Percentiles rank a stretch among this genome's conserved stretches.
phyloP scores from a whole-genome alignment of 1,284 basidiomycete genomes.

The Peniophora sp. region DNA sequence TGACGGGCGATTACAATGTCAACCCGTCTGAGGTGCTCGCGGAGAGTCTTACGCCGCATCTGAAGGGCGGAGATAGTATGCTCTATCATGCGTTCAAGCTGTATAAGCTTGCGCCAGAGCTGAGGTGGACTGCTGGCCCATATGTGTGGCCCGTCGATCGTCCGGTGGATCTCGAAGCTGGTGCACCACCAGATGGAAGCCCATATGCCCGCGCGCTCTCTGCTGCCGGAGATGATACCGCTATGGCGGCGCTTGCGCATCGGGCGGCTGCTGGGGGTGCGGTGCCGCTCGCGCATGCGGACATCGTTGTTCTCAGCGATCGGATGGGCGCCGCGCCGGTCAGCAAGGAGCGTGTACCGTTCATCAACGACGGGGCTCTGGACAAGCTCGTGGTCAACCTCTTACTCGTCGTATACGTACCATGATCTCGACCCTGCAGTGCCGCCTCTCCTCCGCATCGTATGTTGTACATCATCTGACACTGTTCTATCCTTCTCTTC shows the following conservation, averaged over 20 bases:
- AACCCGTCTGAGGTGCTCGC: conserved; percentile 64
- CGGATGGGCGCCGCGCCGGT: conserved; percentile 36
- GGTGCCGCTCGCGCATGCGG: conserved; percentile 50
- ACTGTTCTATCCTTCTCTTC: not conserved
- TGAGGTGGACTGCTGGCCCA: conserved; percentile 74
- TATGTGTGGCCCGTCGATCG: conserved; percentile 73
- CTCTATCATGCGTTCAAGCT: conserved; percentile 69
- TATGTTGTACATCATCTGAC: not conserved
- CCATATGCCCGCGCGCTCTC: conserved; percentile 22
- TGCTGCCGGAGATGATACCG: conserved; percentile 17
- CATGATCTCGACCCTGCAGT: conserved; percentile 23
- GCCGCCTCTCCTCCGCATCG: not conserved
- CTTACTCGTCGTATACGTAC: conserved; percentile 58
- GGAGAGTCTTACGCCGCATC: conserved; percentile 57
- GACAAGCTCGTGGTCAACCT: conserved; percentile 70
- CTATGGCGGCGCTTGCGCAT: conserved; percentile 25
- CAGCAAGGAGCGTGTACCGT: conserved; percentile 62
- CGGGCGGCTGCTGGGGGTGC: conserved; percentile 64
- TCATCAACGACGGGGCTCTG: conserved; percentile 55
- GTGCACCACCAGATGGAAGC: conserved; percentile 28
- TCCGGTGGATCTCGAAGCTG: conserved; percentile 53
- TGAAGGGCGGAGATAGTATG: conserved; percentile 69
- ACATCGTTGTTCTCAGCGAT: conserved; percentile 55
- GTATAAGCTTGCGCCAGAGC: conserved; percentile 64
- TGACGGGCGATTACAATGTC: conserved; percentile 63